phyloP scores from a whole-genome alignment of 2,329 filamentous ascomycete species.

The Scytalidium lignicola region DNA sequence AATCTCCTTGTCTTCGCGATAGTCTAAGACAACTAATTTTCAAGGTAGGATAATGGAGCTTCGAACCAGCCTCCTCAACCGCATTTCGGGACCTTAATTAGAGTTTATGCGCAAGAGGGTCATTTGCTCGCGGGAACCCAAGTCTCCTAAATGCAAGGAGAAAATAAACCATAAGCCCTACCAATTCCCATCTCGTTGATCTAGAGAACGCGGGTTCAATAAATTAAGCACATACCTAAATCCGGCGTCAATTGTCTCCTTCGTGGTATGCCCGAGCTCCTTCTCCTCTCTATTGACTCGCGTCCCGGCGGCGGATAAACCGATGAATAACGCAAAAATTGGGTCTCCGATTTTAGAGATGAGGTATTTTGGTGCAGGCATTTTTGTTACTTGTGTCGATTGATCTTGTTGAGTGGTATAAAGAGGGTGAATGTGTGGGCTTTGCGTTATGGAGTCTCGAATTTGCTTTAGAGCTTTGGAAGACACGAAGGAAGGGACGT shows the following conservation, averaged over 20 bases:
- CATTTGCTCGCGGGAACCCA: neutral
- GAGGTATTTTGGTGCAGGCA: conserved; percentile 25
- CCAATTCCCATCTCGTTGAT: too few relatives aligned
- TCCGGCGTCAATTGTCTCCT: conserved; percentile 26
- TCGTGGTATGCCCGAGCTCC: conserved; percentile 29
- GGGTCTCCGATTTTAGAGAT: conserved; percentile 44
- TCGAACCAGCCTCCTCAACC: too few relatives aligned
- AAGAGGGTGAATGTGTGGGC: too few relatives aligned
- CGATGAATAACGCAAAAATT: conserved; percentile 48
- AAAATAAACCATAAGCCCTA: too few relatives aligned
- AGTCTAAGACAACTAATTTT: too few relatives aligned
- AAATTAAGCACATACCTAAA: conserved; percentile 29
- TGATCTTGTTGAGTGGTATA: neutral
- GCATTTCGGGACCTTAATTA: neutral
- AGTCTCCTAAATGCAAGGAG: neutral
- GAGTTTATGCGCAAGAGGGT: neutral
- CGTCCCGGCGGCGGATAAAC: conserved; percentile 43
- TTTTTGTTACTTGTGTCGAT: conserved; percentile 11
- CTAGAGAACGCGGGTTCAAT: too few relatives aligned
- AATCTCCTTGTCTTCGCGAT: too few relatives aligned
- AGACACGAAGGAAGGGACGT: too few relatives aligned
- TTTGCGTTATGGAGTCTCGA: too few relatives aligned
- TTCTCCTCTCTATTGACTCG: conserved; percentile 50
- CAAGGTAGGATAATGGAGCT: too few relatives aligned
- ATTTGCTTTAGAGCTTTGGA: too few relatives aligned